A percentile compares a stretch with the other conserved stretches of the same genome.
These are phyloP conservation scores for Leucosporidium creatinivorum DNA, from an alignment of 768 basidiomycete species.

Conservation along the genomic window DNA sequence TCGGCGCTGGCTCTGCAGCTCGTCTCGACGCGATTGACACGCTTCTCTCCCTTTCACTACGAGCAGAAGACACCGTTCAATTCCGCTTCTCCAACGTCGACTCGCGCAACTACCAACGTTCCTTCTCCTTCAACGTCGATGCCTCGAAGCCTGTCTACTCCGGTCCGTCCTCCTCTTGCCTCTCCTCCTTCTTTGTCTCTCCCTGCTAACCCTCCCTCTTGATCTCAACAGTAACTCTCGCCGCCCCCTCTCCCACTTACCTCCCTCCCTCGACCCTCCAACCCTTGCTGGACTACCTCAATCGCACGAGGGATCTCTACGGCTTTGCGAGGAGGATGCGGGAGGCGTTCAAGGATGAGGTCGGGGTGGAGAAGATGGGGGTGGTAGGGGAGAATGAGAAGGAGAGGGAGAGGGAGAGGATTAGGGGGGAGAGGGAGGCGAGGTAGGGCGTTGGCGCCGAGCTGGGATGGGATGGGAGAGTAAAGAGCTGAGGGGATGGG, in stretches of 20 bases:
- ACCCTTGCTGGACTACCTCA: slow-evolving; percentile 1
- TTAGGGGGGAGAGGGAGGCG: no score
- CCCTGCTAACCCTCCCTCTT: background rate
- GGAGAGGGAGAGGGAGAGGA: no score
- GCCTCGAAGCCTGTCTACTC: slow-evolving; percentile 14
- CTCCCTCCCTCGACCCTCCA: background rate
- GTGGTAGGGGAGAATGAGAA: no score
- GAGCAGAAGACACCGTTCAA: slow-evolving; percentile 21
- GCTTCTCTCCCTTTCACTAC: no score
- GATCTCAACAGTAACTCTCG: slow-evolving; percentile 1
- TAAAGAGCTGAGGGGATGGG: no score
- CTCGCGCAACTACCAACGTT: slow-evolving; percentile 10
- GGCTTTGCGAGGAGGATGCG: slow-evolving; percentile 18
- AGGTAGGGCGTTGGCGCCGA: no score
- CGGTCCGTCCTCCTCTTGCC: background rate
- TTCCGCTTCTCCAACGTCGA: slow-evolving; percentile 31
- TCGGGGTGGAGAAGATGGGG: slow-evolving; percentile 12
- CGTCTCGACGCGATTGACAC: background rate
- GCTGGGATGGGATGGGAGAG: no score
- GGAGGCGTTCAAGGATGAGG: slow-evolving; percentile 11
- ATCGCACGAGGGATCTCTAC: slow-evolving; percentile 19
- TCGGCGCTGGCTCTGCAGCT: background rate
- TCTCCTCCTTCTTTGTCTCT: background rate
- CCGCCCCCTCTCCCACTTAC: slow-evolving; percentile 11
- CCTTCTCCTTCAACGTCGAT: slow-evolving; percentile 31